These are phyloP conservation scores for Selenicereus undatus DNA, from an alignment of 148 eudicot genomes.

Conservation along the genomic window DNA sequence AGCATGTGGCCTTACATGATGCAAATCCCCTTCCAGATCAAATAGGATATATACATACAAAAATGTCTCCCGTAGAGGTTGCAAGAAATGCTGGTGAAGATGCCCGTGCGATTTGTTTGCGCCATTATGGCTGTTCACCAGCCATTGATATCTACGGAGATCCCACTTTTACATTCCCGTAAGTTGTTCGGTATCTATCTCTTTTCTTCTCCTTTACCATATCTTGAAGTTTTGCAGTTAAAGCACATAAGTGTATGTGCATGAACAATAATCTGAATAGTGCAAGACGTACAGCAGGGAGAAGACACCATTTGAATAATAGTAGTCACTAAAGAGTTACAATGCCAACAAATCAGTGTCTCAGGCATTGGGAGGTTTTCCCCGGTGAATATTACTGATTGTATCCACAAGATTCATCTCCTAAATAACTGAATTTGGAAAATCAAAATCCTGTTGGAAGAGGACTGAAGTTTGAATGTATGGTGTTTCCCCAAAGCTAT, in stretches of 20 bases:
- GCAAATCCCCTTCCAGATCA: constrained; percentile 66
- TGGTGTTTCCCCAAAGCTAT: not conserved
- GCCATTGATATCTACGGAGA: constrained; percentile 77
- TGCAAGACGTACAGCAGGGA: not conserved
- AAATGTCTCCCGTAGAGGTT: constrained; percentile 90
- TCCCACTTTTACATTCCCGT: constrained; percentile 86
- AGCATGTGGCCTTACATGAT: constrained; percentile 92
- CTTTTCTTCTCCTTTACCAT: not conserved
- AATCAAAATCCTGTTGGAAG: not conserved
- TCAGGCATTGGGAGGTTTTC: not conserved
- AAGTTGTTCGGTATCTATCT: constrained; percentile 23
- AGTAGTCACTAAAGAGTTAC: not conserved
- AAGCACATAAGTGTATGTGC: not conserved
- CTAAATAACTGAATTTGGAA: not conserved
- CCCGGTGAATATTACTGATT: not conserved
- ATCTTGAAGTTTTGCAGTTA: not conserved
- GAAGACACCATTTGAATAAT: not conserved
- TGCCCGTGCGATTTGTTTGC: constrained; percentile 77
- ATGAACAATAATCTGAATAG: not conserved
- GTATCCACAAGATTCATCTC: not conserved
- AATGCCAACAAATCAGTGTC: not conserved
- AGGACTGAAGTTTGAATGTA: not conserved
- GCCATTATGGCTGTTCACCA: constrained; percentile 85
- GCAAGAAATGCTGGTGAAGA: constrained; percentile 85
- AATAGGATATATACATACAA: constrained; percentile 88